phyloP scores from a whole-genome alignment of 164 flowering plant species.

The Brasenia schreberi region DNA sequence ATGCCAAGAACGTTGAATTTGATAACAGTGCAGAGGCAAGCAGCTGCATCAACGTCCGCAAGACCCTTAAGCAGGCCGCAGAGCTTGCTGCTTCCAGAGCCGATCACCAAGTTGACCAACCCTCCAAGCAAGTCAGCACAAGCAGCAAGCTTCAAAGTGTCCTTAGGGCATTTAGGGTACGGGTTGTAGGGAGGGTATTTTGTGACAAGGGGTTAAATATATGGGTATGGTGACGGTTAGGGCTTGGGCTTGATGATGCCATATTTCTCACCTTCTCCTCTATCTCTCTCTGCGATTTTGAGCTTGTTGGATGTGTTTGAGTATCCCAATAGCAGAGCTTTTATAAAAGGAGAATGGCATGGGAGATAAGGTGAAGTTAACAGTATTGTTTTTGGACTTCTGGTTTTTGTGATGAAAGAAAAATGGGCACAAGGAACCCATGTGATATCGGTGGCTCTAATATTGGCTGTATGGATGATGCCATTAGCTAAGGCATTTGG shows the following conservation, averaged over 20 bases:
- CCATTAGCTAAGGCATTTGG: no score
- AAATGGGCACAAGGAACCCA: no score
- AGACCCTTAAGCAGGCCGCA: conserved; percentile 44
- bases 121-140: conserved; percentile 62
- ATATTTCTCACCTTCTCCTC: background rate
- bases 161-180: conserved; percentile 43
- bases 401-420: no score
- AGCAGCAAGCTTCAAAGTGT: conserved; percentile 60
- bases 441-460: no score
- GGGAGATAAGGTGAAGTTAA: no score
- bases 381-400: no score
- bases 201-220: background rate
- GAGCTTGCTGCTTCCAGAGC: conserved; percentile 37
- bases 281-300: no score
- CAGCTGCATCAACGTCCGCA: conserved; percentile 67
- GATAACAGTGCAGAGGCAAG: conserved; percentile 68
- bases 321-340: no score
- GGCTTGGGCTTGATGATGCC: background rate
- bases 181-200: background rate
- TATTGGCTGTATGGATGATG: no score
- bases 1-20: conserved; percentile 53
- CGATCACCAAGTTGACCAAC: conserved; percentile 36
- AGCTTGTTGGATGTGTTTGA: no score
- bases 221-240: background rate
- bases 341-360: no score